These are phyloP conservation scores for Capsella bursapastoris DNA, from an alignment of 345 rosid genomes.

Conservation along the genomic window DNA sequence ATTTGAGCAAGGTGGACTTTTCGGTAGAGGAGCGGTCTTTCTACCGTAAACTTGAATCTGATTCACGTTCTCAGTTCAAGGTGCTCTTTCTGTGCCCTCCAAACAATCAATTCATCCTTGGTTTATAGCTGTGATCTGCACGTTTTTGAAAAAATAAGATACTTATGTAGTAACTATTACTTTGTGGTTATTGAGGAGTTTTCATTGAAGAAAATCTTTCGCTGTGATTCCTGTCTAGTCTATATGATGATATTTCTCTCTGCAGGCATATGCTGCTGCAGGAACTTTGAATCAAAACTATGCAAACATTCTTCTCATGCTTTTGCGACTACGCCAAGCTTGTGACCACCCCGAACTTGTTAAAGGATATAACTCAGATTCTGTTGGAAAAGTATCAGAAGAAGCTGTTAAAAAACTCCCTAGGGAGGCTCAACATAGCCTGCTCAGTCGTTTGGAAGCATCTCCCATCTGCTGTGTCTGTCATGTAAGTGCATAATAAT, in stretches of 20 bases:
- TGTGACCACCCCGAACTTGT: slow-evolving; percentile 94
- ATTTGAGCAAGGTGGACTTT: slow-evolving; percentile 74
- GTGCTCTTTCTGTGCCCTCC: slow-evolving; percentile 48
- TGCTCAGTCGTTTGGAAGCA: slow-evolving; percentile 58
- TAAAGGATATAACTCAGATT: slow-evolving; percentile 60
- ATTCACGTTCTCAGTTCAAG: slow-evolving; percentile 86
- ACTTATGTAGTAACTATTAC: slow-evolving; percentile 3
- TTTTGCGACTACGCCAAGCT: slow-evolving; percentile 96
- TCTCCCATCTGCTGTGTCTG: slow-evolving; percentile 69
- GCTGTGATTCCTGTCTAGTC: slow-evolving; percentile 9
- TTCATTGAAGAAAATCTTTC: slow-evolving; percentile 20
- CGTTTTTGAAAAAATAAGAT: slow-evolving; percentile 15
- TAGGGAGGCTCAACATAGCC: slow-evolving; percentile 51
- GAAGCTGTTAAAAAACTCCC: slow-evolving; percentile 73
- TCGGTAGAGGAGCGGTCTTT: slow-evolving; percentile 83
- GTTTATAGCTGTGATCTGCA: slow-evolving; percentile 16
- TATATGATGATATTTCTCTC: slow-evolving; percentile 11
- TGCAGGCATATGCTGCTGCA: slow-evolving; percentile 92
- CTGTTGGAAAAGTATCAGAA: slow-evolving; percentile 65
- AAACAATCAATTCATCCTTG: slow-evolving; percentile 15
- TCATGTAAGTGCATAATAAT: slow-evolving; percentile 59
- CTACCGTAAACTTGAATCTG: slow-evolving; percentile 78
- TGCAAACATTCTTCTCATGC: slow-evolving; percentile 96
- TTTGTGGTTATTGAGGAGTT: slow-evolving; percentile 19
- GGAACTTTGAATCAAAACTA: slow-evolving; percentile 91